phyloP scores from a whole-genome alignment of 169 alveolate genomes.

The Plasmodium fragile region DNA sequence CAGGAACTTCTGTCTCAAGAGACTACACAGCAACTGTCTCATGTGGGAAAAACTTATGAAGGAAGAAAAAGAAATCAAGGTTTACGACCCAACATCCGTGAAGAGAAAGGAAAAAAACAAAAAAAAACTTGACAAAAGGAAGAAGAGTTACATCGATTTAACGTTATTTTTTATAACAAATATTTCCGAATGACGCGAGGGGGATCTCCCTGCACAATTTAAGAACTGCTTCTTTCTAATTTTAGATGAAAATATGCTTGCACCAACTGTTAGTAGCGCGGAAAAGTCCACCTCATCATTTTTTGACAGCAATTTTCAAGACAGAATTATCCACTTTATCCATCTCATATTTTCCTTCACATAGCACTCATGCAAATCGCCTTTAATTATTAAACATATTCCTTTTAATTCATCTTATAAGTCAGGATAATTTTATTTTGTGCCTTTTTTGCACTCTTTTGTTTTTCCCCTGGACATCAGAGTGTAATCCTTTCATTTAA shows the following conservation, averaged over 20 bases:
- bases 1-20: slow-evolving; percentile 50
- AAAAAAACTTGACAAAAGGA: slow-evolving; percentile 38
- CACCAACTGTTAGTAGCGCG: not conserved
- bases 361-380: not conserved
- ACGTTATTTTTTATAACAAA: slow-evolving; percentile 63
- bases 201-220: not conserved
- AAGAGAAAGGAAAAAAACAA: slow-evolving; percentile 22
- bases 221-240: not conserved
- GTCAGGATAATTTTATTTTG: not conserved
- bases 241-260: not conserved
- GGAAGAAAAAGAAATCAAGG: slow-evolving; percentile 55
- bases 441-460: not conserved
- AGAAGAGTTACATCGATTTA: slow-evolving; percentile 74
- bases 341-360: not conserved
- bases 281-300: not conserved
- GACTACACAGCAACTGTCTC: slow-evolving; percentile 44
- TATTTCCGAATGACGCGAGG: slow-evolving; percentile 44
- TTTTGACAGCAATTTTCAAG: not conserved
- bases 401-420: not conserved
- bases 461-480: not conserved
- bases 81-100: slow-evolving; percentile 14
- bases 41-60: slow-evolving; percentile 70
- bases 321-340: not conserved
- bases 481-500: not conserved
- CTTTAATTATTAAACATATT: not conserved